These are phyloP conservation scores for Schizosaccharomyces cryophilus DNA, from an alignment of 805 yeast genomes.

Conservation along the genomic window DNA sequence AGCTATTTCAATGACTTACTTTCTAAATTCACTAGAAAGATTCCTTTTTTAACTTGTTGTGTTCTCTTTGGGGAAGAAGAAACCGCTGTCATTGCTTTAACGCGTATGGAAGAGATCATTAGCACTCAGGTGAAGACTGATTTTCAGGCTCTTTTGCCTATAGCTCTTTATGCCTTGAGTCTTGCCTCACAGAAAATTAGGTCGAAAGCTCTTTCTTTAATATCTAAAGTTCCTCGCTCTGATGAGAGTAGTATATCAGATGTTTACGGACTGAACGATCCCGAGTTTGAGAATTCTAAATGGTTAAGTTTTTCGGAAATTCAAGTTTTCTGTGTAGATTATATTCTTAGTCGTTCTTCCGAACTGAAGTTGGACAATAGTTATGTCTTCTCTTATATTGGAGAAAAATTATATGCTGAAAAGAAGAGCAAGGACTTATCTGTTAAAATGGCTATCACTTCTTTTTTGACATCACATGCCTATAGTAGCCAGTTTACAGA, in stretches of 20 bases:
- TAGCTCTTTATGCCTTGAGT: constrained; percentile 13
- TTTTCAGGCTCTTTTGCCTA: constrained; percentile 15
- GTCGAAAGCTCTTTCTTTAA: constrained; percentile 10
- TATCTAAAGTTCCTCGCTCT: constrained; percentile 1
- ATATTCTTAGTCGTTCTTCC: constrained; percentile 17
- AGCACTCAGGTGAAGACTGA: constrained; percentile 11
- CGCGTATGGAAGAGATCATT: not conserved
- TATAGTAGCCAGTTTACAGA: constrained; percentile 24
- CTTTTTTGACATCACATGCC: constrained; percentile 52
- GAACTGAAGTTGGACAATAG: constrained; percentile 27
- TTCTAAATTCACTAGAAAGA: not conserved
- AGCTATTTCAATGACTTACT: not conserved
- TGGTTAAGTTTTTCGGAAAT: constrained; percentile 39
- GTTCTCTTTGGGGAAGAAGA: not conserved
- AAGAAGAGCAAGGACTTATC: constrained; percentile 6
- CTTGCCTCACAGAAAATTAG: constrained; percentile 16
- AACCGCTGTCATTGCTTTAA: not conserved
- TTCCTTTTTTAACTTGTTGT: not conserved
- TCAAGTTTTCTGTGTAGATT: constrained; percentile 17
- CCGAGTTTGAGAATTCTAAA: constrained; percentile 25
- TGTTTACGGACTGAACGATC: constrained; percentile 10
- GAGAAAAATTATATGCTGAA: constrained; percentile 11
- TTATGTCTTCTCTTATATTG: constrained; percentile 15
- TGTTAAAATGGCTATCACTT: constrained; percentile 22
- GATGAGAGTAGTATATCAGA: not conserved